phyloP scores from a whole-genome alignment of 768 basidiomycete genomes.

The Collybia mongolica region DNA sequence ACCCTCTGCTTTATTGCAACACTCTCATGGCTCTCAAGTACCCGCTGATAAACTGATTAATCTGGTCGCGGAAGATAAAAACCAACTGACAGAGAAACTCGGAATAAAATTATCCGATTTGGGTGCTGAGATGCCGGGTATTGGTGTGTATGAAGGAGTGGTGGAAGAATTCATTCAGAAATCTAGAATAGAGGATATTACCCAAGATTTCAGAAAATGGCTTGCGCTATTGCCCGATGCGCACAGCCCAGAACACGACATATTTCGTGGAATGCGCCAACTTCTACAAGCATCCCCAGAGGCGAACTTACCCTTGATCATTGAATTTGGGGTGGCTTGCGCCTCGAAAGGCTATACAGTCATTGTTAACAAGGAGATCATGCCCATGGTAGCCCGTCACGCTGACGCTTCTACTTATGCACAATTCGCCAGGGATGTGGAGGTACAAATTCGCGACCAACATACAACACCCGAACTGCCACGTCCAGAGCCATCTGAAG shows the following conservation, averaged over 20 bases:
- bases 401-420: conserved; percentile 8
- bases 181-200: conserved; percentile 11
- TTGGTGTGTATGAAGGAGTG: conserved; percentile 29
- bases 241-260: conserved; percentile 7
- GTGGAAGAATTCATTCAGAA: conserved; percentile 30
- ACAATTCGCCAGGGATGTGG: conserved; percentile 7
- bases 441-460: not conserved
- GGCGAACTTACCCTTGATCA: conserved; percentile 33
- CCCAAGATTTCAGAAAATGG: conserved; percentile 36
- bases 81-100: conserved; percentile 29
- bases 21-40: not conserved
- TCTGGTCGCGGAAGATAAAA: conserved; percentile 27
- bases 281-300: conserved; percentile 27
- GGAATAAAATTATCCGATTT: conserved; percentile 37
- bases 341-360: conserved; percentile 44
- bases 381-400: conserved; percentile 20
- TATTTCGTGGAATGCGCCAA: conserved; percentile 10
- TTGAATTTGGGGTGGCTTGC: conserved; percentile 41
- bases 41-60: conserved; percentile 10
- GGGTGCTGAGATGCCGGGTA: conserved; percentile 33
- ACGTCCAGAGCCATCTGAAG: conserved; percentile 6
- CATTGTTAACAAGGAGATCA: conserved; percentile 19
- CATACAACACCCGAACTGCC: not conserved
- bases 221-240: conserved; percentile 39
- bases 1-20: not conserved